Conservation (phyloP, 169 alveolate species). For the Eimeria necatrix region DNA sequence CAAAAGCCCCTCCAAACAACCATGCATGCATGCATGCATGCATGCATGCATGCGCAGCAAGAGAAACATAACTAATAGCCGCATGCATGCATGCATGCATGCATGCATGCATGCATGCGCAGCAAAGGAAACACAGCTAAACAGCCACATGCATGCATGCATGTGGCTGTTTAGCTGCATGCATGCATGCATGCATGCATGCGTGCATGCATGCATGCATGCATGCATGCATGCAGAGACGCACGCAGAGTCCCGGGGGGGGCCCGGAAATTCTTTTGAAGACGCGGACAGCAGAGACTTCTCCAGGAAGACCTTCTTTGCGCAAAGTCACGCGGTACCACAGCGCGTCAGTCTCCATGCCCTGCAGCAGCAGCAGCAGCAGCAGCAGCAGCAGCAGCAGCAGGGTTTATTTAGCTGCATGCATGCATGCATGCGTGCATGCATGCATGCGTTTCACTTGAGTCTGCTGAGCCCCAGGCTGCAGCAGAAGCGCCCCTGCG, state of each 20-base stretch:
- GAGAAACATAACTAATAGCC: too few relatives aligned
- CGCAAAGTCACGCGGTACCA: not conserved
- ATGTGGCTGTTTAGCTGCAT: not conserved
- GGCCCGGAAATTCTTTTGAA: constrained; percentile 33
- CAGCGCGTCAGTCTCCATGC: not conserved
- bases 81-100: too few relatives aligned
- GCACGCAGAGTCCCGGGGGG: not conserved
- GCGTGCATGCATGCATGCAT: too few relatives aligned
- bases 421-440: not conserved
- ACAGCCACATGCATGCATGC: not conserved
- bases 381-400: not conserved
- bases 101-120: too few relatives aligned
- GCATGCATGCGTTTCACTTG: not conserved
- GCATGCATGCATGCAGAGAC: too few relatives aligned
- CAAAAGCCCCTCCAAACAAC: too few relatives aligned
- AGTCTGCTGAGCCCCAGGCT: not conserved
- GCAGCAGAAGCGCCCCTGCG: not conserved
- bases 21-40: too few relatives aligned
- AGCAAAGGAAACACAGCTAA: not conserved
- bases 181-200: too few relatives aligned
- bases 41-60: too few relatives aligned
- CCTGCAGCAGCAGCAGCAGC: not conserved
- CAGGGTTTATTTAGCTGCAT: not conserved
- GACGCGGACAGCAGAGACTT: constrained; percentile 1
- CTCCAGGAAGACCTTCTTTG: not conserved